Evolutionary conservation across 352 stramenopile species (phyloP).

Genomic region (Globisporangium canariense): DNA sequence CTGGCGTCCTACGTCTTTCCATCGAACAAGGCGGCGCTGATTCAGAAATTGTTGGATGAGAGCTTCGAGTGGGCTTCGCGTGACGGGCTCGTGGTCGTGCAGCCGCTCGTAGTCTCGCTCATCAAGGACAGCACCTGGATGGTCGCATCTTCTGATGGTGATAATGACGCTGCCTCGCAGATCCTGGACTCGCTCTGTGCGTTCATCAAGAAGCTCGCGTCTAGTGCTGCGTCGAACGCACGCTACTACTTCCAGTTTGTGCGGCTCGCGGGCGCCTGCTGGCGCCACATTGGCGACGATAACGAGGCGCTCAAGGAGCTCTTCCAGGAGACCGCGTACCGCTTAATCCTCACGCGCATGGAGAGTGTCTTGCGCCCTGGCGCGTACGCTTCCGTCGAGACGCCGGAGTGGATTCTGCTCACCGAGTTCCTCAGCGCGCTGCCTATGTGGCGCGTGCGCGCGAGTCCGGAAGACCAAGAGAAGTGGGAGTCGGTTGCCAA

Average conservation of each 20-base stretch:
- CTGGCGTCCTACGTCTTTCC: slow-evolving; percentile 16
- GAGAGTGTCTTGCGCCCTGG: slow-evolving; percentile 28
- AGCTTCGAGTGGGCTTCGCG: slow-evolving; percentile 17
- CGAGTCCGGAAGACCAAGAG: slow-evolving; percentile 29
- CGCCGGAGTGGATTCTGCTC: slow-evolving; percentile 36
- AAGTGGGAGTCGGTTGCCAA: slow-evolving; percentile 52
- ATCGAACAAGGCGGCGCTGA: slow-evolving; percentile 3
- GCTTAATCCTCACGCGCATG: slow-evolving; percentile 28
- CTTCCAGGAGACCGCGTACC: slow-evolving; percentile 28
- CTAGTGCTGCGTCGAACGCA: slow-evolving; percentile 17
- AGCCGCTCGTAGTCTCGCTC: slow-evolving; percentile 20
- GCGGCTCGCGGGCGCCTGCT: slow-evolving; percentile 18
- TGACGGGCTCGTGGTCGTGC: slow-evolving; percentile 13
- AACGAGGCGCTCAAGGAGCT: slow-evolving; percentile 14
- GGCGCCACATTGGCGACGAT: slow-evolving; percentile 9
- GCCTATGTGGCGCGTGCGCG: slow-evolving; percentile 21
- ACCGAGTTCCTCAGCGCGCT: slow-evolving; percentile 37
- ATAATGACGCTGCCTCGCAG: not conserved
- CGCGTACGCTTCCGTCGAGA: slow-evolving; percentile 33
- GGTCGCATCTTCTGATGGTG: not conserved
- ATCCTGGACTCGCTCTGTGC: slow-evolving; percentile 13
- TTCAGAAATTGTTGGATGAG: slow-evolving; percentile 15
- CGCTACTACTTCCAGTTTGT: slow-evolving; percentile 23
- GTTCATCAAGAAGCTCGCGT: slow-evolving; percentile 20
- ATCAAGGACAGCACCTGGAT: slow-evolving; percentile 15